These are phyloP conservation scores for Adansonia madagascariensis DNA, from an alignment of 441 rosid genomes.

Conservation along the genomic window DNA sequence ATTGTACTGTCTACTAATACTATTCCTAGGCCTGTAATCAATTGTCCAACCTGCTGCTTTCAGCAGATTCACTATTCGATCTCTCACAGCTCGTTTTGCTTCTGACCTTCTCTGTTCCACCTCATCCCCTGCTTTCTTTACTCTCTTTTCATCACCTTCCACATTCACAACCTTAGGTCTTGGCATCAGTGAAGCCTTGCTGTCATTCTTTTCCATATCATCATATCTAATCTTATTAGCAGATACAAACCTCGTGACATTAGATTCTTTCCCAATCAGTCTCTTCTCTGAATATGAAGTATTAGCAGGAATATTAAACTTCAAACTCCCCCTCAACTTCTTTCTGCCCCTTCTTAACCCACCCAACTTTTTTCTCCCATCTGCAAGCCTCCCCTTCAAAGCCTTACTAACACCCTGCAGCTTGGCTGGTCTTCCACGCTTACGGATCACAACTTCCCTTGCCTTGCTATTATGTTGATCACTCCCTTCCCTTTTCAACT, in stretches of 20 bases:
- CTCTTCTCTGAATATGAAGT: conserved; percentile 31
- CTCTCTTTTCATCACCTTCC: conserved; percentile 27
- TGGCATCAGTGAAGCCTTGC: conserved; percentile 18
- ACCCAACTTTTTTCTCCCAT: conserved; percentile 22
- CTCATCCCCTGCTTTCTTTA: conserved; percentile 34
- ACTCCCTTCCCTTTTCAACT: conserved; percentile 24
- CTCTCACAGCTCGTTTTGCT: conserved; percentile 67
- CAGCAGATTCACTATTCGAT: conserved; percentile 69
- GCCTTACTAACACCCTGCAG: conserved; percentile 6
- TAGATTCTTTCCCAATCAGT: conserved; percentile 23
- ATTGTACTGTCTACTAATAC: conserved; percentile 52
- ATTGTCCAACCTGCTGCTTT: conserved; percentile 86
- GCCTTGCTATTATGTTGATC: conserved; percentile 23
- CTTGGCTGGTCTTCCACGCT: conserved; percentile 26
- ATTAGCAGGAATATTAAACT: conserved; percentile 20
- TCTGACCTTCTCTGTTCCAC: conserved; percentile 37
- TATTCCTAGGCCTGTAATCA: conserved; percentile 72
- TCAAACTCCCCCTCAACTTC: conserved; percentile 21
- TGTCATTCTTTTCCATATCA: conserved; percentile 16
- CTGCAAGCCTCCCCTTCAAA: conserved; percentile 16
- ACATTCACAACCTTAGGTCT: conserved; percentile 19
- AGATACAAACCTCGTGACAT: conserved; percentile 20
- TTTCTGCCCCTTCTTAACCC: conserved; percentile 15
- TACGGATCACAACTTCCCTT: conserved; percentile 17
- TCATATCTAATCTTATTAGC: conserved; percentile 20